A percentile compares a stretch with the other conserved stretches of the same genome.
These are phyloP conservation scores for Sordariomycetes sp. DNA, from an alignment of 2,329 filamentous ascomycete species.

Conservation along the genomic window DNA sequence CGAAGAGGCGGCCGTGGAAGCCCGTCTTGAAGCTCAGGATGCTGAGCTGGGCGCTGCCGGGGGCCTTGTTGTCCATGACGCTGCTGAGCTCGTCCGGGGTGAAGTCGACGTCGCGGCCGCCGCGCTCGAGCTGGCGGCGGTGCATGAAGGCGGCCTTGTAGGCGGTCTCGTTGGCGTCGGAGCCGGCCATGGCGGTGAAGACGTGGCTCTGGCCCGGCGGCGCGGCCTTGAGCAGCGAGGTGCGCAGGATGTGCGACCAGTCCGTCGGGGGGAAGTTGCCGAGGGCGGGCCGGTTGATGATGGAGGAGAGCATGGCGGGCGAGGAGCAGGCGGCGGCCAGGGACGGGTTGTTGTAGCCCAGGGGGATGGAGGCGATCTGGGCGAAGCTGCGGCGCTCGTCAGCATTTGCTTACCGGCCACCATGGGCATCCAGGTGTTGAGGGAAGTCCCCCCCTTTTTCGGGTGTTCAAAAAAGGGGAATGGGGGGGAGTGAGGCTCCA, in stretches of 20 bases:
- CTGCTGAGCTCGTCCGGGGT: slow-evolving; percentile 64
- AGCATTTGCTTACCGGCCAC: not conserved
- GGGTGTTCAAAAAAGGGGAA: not conserved
- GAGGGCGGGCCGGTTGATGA: slow-evolving; percentile 83
- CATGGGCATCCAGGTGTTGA: too few relatives aligned
- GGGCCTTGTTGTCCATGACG: slow-evolving; percentile 71
- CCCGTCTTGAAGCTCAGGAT: slow-evolving; percentile 83
- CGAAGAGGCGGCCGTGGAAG: slow-evolving; percentile 89
- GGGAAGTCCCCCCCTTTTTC: not conserved
- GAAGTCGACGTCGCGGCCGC: slow-evolving; percentile 66
- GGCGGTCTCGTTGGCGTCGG: slow-evolving; percentile 87
- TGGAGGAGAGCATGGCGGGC: slow-evolving; percentile 67
- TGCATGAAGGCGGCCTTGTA: slow-evolving; percentile 97
- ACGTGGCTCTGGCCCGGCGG: slow-evolving; percentile 80
- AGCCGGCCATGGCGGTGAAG: slow-evolving; percentile 82
- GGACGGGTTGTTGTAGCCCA: slow-evolving; percentile 85
- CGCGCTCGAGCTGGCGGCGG: slow-evolving; percentile 72
- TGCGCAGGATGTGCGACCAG: slow-evolving; percentile 72
- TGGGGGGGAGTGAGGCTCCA: not conserved
- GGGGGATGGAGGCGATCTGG: slow-evolving; percentile 85
- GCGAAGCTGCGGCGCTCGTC: slow-evolving; percentile 49
- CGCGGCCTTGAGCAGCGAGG: slow-evolving; percentile 72
- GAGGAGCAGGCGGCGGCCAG: slow-evolving; percentile 62
- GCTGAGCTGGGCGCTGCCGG: slow-evolving; percentile 67
- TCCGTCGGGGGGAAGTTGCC: slow-evolving; percentile 85